phyloP scores from a whole-genome alignment of 2,329 filamentous ascomycete genomes.

The Neocatenulostroma microsporum region DNA sequence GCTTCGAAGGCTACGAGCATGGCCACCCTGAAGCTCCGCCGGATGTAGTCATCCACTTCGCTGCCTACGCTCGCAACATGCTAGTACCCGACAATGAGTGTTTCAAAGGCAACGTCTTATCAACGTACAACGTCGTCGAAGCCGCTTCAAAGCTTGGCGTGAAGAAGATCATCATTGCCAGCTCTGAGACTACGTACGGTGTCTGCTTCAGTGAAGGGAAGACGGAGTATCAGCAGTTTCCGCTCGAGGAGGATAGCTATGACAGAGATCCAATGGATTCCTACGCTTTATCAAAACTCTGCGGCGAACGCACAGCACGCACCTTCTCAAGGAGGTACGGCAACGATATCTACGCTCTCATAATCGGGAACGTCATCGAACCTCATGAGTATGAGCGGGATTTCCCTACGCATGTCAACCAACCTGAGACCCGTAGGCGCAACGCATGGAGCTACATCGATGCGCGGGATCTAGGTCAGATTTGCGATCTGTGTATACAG shows the following conservation, averaged over 20 bases:
- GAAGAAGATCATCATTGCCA: slow-evolving; percentile 55
- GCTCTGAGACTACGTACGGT: slow-evolving; percentile 53
- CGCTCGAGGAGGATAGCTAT: slow-evolving; percentile 51
- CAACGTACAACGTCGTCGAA: slow-evolving; percentile 57
- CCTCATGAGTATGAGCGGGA: slow-evolving; percentile 52
- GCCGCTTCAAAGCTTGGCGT: slow-evolving; percentile 55
- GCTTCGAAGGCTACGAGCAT: slow-evolving; percentile 44
- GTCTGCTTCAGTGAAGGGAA: slow-evolving; percentile 55
- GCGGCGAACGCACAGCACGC: slow-evolving; percentile 50
- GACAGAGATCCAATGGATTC: slow-evolving; percentile 55
- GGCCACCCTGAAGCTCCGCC: slow-evolving; percentile 39
- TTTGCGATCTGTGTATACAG: slow-evolving; percentile 48
- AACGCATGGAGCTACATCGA: slow-evolving; percentile 60
- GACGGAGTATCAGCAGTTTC: slow-evolving; percentile 50
- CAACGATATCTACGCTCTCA: slow-evolving; percentile 52
- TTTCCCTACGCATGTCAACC: slow-evolving; percentile 45
- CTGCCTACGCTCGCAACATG: slow-evolving; percentile 53
- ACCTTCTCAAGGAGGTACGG: slow-evolving; percentile 50
- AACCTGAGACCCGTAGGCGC: slow-evolving; percentile 45
- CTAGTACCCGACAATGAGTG: slow-evolving; percentile 54
- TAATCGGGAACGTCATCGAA: slow-evolving; percentile 55
- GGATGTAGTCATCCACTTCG: slow-evolving; percentile 57
- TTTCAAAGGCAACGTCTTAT: slow-evolving; percentile 48
- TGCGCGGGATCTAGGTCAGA: slow-evolving; percentile 54
- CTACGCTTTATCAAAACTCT: slow-evolving; percentile 55